Base-by-base conservation (phyloP, 2,329 filamentous ascomycete species). In the Fusarium acutatum region DNA sequence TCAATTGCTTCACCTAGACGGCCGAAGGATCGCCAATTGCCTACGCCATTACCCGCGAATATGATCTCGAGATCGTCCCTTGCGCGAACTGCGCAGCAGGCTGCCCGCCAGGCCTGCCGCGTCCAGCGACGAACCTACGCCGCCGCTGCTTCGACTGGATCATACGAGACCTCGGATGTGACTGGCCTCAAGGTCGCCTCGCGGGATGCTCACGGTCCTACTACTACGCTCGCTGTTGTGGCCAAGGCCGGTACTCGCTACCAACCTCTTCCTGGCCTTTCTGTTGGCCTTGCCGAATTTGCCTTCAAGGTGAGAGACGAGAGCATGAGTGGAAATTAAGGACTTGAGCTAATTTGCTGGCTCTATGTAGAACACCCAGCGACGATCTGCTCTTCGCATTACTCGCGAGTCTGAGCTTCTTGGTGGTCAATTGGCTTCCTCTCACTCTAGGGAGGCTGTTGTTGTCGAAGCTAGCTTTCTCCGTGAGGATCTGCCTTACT, bases 381-480 rank as follows among this genome's bases (percentile, higher is more conserved):
- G 93, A 85, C 92, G 96, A 84, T 96, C 95, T 76, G 94, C 94
- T 67, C 88, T 99, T 80, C 94, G 95, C 83, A 97, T 99, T 83
- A 93, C 92, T 81, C 93, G 96, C 87, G 96, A 99, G 87, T 90
- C 94, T 80, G 96, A 99, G 86, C 92, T 99, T 71, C 91, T 99
- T 75, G 96, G 97, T 82, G 94, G 94, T 80, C 92, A 96, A 90
- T 91, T 98, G 86, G 89, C 87, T 78, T 88, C 96, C 75, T 94
- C 93, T 84, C 95, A 98, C 86, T 95, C 94, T 79, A 93, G 96
- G 81, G 96, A 99, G 88, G 95, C 95, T 82, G 87, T 99, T 73
- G 91, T 99, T 69, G 87, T 99, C 80, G 92, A 96, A 84, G 94
- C 96, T 82, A 97, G 93, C 87, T 99, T 99, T 89, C 91, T 99